These are phyloP conservation scores for Venturia asperata DNA, from an alignment of 2,329 filamentous ascomycete species.

Conservation along the genomic window DNA sequence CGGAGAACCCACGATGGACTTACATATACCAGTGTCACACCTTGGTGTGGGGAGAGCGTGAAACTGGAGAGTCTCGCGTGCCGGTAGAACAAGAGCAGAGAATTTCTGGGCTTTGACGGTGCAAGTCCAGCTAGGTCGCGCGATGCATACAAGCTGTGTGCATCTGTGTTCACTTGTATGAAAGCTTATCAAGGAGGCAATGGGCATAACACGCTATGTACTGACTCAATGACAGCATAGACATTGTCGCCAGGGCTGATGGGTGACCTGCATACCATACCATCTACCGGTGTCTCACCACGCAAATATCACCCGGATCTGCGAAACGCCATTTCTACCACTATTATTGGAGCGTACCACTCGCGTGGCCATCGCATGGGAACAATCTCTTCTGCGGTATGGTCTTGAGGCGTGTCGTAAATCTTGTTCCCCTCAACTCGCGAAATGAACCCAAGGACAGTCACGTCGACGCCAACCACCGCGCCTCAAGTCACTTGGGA, in stretches of 20 bases:
- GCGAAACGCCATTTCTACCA: neutral
- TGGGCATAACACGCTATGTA: neutral
- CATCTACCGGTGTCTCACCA: too few species aligned
- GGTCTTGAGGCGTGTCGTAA: neutral
- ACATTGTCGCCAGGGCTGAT: neutral
- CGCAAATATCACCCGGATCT: neutral
- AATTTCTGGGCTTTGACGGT: neutral
- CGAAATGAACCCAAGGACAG: neutral
- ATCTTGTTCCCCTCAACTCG: neutral
- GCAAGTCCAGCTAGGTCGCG: neutral
- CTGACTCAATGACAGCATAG: neutral
- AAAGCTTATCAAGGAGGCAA: neutral
- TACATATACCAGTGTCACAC: slow-evolving; percentile 2
- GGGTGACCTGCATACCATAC: neutral
- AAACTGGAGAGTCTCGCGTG: neutral
- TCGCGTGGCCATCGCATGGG: neutral
- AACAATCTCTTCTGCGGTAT: neutral
- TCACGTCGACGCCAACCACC: neutral
- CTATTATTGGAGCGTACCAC: neutral
- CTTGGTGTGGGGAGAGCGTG: slow-evolving; percentile 9
- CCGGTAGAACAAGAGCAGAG: neutral
- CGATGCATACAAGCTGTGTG: neutral
- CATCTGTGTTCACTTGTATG: neutral
- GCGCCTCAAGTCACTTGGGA: neutral
- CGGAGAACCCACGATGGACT: slow-evolving; percentile 9